These are phyloP conservation scores for Pythium utonaiense DNA, from an alignment of 352 stramenopile genomes.

Conservation along the genomic window DNA sequence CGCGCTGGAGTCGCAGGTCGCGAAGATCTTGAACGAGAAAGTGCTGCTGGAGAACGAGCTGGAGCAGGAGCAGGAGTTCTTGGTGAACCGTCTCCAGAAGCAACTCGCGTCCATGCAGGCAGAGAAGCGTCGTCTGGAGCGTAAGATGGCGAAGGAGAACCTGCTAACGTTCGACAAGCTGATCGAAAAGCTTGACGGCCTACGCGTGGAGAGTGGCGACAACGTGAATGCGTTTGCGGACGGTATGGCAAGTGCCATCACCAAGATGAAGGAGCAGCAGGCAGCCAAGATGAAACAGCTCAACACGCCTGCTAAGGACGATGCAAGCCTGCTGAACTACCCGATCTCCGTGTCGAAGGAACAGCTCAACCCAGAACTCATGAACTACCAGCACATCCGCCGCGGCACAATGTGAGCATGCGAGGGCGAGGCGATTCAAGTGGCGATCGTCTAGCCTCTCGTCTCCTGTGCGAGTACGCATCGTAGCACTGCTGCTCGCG, in stretches of 20 bases:
- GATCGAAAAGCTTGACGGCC: constrained; percentile 53
- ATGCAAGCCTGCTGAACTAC: constrained; percentile 47
- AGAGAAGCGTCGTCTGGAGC: constrained; percentile 73
- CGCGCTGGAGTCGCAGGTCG: constrained; percentile 74
- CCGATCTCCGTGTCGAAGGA: constrained; percentile 32
- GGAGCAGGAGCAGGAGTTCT: constrained; percentile 85
- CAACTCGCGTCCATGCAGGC: constrained; percentile 60
- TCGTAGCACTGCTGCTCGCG: neutral
- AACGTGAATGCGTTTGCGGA: constrained; percentile 62
- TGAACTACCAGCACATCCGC: constrained; percentile 69
- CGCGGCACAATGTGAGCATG: constrained; percentile 69
- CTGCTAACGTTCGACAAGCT: constrained; percentile 65
- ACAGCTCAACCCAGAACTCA: constrained; percentile 43
- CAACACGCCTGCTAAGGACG: constrained; percentile 54
- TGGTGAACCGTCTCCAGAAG: constrained; percentile 85
- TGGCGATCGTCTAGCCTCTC: neutral
- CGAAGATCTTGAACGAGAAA: constrained; percentile 81
- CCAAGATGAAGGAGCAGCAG: constrained; percentile 26
- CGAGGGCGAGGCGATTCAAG: neutral
- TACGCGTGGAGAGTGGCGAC: constrained; percentile 49
- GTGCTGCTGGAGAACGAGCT: constrained; percentile 84
- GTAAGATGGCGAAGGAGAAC: constrained; percentile 73
- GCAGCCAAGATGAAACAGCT: constrained; percentile 50
- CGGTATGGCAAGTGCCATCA: constrained; percentile 40
- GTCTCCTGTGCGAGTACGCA: neutral